phyloP scores from a whole-genome alignment of 345 rosid genomes.

The Anastatica hierochuntica region DNA sequence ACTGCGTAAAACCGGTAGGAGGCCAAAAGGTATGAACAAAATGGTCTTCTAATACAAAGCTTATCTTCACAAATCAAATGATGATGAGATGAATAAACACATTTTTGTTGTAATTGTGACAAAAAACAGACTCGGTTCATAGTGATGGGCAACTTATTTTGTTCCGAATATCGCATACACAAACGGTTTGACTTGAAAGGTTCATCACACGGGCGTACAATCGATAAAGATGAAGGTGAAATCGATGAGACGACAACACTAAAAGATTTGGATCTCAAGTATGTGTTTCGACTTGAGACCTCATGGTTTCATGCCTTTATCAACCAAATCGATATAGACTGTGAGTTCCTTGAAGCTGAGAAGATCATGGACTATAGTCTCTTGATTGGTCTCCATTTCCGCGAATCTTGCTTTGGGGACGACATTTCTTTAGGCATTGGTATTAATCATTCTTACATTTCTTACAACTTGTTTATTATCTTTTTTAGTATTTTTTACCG shows the following conservation, averaged over 20 bases:
- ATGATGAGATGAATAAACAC: not conserved
- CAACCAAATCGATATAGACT: slow-evolving; percentile 54
- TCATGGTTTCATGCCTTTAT: slow-evolving; percentile 53
- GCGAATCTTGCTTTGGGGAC: slow-evolving; percentile 20
- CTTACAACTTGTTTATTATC: not conserved
- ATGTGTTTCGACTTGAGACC: slow-evolving; percentile 40
- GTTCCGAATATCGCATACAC: slow-evolving; percentile 56
- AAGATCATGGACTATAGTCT: slow-evolving; percentile 69
- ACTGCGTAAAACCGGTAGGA: slow-evolving; percentile 55
- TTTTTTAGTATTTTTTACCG: not conserved
- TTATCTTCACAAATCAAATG: not conserved
- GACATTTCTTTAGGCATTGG: slow-evolving; percentile 32
- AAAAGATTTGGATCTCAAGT: slow-evolving; percentile 66
- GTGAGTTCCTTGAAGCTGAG: slow-evolving; percentile 63
- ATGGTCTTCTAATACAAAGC: not conserved
- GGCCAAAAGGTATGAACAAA: slow-evolving; percentile 44
- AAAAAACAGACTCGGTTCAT: slow-evolving; percentile 45
- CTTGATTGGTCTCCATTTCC: slow-evolving; percentile 57
- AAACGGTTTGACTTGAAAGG: slow-evolving; percentile 65
- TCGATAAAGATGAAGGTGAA: slow-evolving; percentile 42
- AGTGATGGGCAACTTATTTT: slow-evolving; percentile 61
- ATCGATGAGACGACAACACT: slow-evolving; percentile 59
- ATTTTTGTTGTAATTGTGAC: not conserved
- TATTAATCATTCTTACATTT: not conserved
- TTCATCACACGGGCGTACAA: slow-evolving; percentile 59